phyloP scores from a whole-genome alignment of 352 stramenopile genomes.

The Phytophthora brassicae region DNA sequence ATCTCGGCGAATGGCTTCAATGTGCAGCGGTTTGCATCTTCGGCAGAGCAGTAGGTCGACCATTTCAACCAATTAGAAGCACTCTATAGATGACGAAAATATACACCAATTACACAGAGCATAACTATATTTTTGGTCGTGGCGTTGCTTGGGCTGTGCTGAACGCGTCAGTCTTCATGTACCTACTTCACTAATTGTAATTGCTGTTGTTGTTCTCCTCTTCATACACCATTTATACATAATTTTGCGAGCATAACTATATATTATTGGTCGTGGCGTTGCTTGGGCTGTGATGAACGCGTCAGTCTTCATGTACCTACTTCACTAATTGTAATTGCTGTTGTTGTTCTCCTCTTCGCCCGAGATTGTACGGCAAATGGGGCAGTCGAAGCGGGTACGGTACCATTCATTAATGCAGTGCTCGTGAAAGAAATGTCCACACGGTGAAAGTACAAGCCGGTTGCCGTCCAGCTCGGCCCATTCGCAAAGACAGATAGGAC shows the following conservation, averaged over 20 bases:
- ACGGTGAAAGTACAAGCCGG: conserved; percentile 75
- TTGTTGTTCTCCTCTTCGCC: conserved; percentile 43
- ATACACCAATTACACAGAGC: too few relatives aligned
- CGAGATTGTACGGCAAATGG: conserved; percentile 85
- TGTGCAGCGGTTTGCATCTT: conserved; percentile 37
- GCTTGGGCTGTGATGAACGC: conserved; percentile 3
- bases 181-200: conserved; percentile 21
- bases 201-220: conserved; percentile 31
- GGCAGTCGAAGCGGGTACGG: conserved; percentile 85
- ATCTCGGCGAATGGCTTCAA: conserved; percentile 48
- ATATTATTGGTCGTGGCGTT: conserved; percentile 25
- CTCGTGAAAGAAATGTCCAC: conserved; percentile 87
- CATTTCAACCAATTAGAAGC: too few relatives aligned
- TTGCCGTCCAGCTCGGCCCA: conserved; percentile 85
- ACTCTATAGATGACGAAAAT: too few relatives aligned
- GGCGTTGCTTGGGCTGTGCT: conserved; percentile 7
- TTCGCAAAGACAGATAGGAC: conserved; percentile 83
- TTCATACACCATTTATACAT: too few relatives aligned
- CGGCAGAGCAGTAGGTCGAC: conserved; percentile 6
- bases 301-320: conserved; percentile 3
- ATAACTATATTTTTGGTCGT: conserved; percentile 32
- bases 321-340: conserved; percentile 23
- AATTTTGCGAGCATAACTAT: conserved; percentile 36
- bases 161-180: conserved; percentile 7
- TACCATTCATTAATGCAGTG: conserved; percentile 91